Percentiles rank a stretch among this genome's conserved stretches.
Conservation (phyloP, 306 rosid genomes). For the Begonia peltatifolia region DNA sequence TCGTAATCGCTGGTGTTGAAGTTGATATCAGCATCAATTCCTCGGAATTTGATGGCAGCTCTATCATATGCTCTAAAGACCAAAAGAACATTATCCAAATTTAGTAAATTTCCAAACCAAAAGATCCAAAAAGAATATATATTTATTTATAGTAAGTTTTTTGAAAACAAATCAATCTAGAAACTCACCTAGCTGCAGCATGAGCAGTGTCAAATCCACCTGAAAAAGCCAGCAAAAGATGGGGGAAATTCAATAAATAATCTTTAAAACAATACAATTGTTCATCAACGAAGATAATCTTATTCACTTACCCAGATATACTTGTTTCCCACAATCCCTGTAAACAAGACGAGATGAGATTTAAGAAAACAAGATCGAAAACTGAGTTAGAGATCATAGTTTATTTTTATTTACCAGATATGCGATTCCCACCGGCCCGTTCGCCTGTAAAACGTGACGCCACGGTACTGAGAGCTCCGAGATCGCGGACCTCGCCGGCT, state of each 20-base stretch:
- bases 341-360: neutral
- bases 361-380: neutral
- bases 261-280: neutral
- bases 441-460: slow-evolving; percentile 42
- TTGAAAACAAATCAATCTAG: too few species aligned
- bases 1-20: slow-evolving; percentile 24
- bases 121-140: neutral
- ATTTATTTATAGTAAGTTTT: neutral
- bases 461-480: slow-evolving; percentile 47
- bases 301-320: slow-evolving; percentile 29
- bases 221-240: slow-evolving; percentile 5
- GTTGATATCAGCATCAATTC: slow-evolving; percentile 48
- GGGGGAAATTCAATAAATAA: neutral
- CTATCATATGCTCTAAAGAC: slow-evolving; percentile 36
- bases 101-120: neutral
- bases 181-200: slow-evolving; percentile 35
- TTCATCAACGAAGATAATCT: neutral
- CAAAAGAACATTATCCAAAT: too few species aligned
- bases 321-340: slow-evolving; percentile 60
- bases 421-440: slow-evolving; percentile 68
- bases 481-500: slow-evolving; percentile 40
- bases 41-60: slow-evolving; percentile 47
- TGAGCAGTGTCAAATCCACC: slow-evolving; percentile 55
- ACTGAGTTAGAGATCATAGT: neutral
- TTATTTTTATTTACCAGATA: slow-evolving; percentile 26